Conservation (phyloP, 768 basidiomycete genomes). For the Tylopilus cervinicoccineus region DNA sequence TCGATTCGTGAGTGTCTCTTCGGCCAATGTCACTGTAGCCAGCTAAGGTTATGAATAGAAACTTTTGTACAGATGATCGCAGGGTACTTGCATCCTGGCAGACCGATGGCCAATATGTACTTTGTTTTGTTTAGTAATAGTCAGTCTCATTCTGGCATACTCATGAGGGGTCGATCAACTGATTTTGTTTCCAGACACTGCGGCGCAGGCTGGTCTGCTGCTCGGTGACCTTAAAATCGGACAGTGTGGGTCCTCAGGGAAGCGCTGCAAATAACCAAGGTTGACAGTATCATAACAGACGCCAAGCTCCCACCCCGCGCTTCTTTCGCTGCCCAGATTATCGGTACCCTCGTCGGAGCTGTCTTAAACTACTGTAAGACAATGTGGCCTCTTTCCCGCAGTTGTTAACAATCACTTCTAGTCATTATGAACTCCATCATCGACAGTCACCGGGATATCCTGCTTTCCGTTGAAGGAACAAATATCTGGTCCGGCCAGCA, state of each 20-base stretch:
- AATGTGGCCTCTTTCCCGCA: background rate
- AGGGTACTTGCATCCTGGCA: conserved; percentile 35
- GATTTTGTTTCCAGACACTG: conserved; percentile 40
- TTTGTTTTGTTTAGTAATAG: conserved; percentile 45
- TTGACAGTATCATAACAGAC: conserved; percentile 23
- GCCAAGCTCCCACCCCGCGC: conserved; percentile 60
- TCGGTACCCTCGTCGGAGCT: conserved; percentile 52
- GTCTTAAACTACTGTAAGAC: conserved; percentile 42
- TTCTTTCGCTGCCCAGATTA: conserved; percentile 56
- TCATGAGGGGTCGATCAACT: conserved; percentile 37
- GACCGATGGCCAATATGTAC: conserved; percentile 43
- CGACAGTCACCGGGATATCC: conserved; percentile 43
- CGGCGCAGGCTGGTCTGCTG: conserved; percentile 45
- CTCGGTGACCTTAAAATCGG: conserved; percentile 53
- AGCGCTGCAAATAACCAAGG: conserved; percentile 33
- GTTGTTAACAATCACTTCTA: conserved; percentile 25
- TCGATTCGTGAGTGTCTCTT: conserved; percentile 18
- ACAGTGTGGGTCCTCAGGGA: conserved; percentile 14
- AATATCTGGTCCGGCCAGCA: conserved; percentile 32
- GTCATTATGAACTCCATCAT: conserved; percentile 60
- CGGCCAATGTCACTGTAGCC: background rate
- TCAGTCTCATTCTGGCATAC: conserved; percentile 17
- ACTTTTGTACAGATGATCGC: conserved; percentile 35
- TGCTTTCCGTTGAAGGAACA: conserved; percentile 55
- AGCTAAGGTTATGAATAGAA: conserved; percentile 10